Evolutionary conservation across 495 filamentous ascomycete species (phyloP), one percentile per base, ranked within the genome.

Genomic region (Aspergillus diversus): DNA sequence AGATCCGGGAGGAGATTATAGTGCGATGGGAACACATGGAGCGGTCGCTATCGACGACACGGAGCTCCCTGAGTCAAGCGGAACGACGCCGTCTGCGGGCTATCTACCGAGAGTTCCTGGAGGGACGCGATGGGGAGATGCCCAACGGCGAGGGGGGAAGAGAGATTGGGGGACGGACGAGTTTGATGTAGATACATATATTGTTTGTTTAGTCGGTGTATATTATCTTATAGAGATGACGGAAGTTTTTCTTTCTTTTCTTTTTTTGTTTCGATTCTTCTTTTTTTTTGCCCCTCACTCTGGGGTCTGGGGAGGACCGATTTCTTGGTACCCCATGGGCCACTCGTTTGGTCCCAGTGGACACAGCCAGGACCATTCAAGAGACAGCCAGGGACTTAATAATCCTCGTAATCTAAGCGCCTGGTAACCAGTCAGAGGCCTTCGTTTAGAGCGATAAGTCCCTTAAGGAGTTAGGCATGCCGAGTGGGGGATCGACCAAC

Each of bases 21-120:
- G 92, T 99, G 55, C 79, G 83, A 46, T 97, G 94, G 95, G 85
- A 88, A 61, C 93, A 99, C 76, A 80, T 99, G 54, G 80, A 87
- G 71, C 88, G 86, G 59, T 89, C 90, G 15, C 81, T 99, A 54
- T 81, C 81, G 33, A 87, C 75, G n/a, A 97, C 96, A 13, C 80
- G 93, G 57, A 81, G 88, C n/a, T 96, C 91, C 69, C 93, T 98
- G 47, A 89, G 89, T 63, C 72, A 77, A 3, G 79, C 90, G 33
- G 95, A 99, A 77, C 82, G 87, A 67, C 80, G 75, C 67, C 82
- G 94, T 63, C 69, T 99, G 64, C 82, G 84, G 69, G 82, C 80
- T 6, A 97, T 99, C 61, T 99, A 99, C 71, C 80, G 83, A 6
- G 96, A 98, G 80, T 99, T 99, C 80, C 85, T 97, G 5, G 88